Base-by-base conservation (phyloP, 2,329 filamentous ascomycete genomes). In the Chaetothyriales sp. region DNA sequence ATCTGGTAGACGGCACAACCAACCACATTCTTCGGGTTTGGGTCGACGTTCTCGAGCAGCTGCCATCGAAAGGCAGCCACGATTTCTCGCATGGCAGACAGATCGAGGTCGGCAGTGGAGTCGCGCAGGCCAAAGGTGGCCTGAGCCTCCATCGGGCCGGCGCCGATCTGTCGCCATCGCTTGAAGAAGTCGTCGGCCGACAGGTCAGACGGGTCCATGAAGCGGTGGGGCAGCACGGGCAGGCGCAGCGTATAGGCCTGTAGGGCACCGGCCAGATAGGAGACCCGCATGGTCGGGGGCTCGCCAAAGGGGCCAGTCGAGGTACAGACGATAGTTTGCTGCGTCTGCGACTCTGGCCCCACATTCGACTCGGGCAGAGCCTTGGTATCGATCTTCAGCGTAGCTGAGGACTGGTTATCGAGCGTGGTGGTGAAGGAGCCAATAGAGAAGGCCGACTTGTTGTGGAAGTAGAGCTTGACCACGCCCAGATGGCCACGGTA, bases 81-180 rank as follows among this genome's bases (percentile, higher is more conserved):
- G 2, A 83, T 78, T 57, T 75, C 78, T 47, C 81, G 73, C 44
- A 93, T 83, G 59, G 86, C 88, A 2, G 72, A 69, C 52, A 84
- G 79, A 53, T 76, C 84, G 55, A 93, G 78, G 56, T 83, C 81
- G 52, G 78, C 73, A 10, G 74, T 73, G 15, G 73, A 74, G 50
- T 76, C 74, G 20, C 51, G 47, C 5, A 53, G 45, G 56, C 69
- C 74, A 66, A 98, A 93, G 28, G 96, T 87, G 46, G 78, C 78
- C 65, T 98, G 92, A 0, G 86, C 82, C 67, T 98, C 93, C 26
- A 93, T 79, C 1, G 89, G 83, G 1, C 80, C 79, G 4, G 85
- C 87, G 10, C 92, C 92, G 60, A 98, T 96, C 69, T 98, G 92
- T 74, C 95, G 93, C 92, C 92, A 98, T 48, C 93, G 77, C 74